Conservation (phyloP, 495 filamentous ascomycete species). For the Daldinia decipiens region DNA sequence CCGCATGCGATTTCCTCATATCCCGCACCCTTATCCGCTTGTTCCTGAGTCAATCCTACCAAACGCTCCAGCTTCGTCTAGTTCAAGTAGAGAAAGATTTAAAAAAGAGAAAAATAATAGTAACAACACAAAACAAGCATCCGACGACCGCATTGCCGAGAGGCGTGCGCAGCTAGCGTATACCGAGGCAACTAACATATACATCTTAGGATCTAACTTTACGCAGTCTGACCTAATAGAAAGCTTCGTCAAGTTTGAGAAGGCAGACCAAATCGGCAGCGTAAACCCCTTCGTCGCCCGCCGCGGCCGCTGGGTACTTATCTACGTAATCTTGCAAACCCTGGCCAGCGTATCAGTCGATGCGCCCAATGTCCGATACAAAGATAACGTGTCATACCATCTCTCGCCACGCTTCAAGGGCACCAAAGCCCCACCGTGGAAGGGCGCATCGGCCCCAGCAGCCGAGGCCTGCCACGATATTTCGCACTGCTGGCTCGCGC, state of each 20-base stretch:
- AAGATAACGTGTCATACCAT: conserved; percentile 70
- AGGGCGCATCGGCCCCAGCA: conserved; percentile 46
- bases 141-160: conserved; percentile 50
- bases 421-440: conserved; percentile 69
- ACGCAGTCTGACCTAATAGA: conserved; percentile 67
- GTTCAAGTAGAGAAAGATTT: conserved; percentile 43
- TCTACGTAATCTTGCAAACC: conserved; percentile 77
- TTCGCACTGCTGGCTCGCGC: conserved; percentile 70
- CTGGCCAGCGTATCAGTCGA: conserved; percentile 75
- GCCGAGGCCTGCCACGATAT: conserved; percentile 65
- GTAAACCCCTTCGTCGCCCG: conserved; percentile 68
- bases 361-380: conserved; percentile 66
- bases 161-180: conserved; percentile 68
- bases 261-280: conserved; percentile 59
- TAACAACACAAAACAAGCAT: conserved; percentile 31
- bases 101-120: conserved; percentile 51
- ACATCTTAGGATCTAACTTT: conserved; percentile 66
- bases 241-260: conserved; percentile 71
- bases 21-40: conserved; percentile 75
- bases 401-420: conserved; percentile 67
- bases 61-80: conserved; percentile 27
- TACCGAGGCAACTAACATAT: conserved; percentile 75
- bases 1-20: conserved; percentile 68
- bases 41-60: conserved; percentile 64
- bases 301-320: conserved; percentile 75